Evolutionary conservation across 2,329 filamentous ascomycete species (phyloP).

Genomic region (Alternaria dauci): DNA sequence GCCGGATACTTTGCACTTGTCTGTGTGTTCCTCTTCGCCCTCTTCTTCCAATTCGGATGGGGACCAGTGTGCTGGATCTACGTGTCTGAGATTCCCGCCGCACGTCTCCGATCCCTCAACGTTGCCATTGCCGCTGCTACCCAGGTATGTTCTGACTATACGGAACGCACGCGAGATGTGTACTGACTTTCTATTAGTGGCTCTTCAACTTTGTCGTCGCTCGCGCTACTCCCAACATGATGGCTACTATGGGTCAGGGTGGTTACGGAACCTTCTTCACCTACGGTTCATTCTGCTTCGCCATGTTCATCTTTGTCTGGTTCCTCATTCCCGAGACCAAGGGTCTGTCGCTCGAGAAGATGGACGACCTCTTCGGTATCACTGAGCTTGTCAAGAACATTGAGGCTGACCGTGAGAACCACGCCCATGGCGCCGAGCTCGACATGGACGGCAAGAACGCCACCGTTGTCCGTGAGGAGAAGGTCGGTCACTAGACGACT

Average conservation of each 20-base stretch:
- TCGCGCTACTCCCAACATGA: conserved; percentile 72
- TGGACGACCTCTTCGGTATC: conserved; percentile 72
- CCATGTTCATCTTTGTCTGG: conserved; percentile 72
- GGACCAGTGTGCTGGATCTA: conserved; percentile 78
- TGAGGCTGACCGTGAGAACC: conserved; percentile 43
- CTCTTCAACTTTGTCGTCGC: conserved; percentile 79
- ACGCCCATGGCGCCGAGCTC: conserved; percentile 31
- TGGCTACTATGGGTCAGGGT: conserved; percentile 61
- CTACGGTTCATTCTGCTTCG: conserved; percentile 71
- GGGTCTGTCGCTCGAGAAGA: conserved; percentile 68
- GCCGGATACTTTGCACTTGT: conserved; percentile 75
- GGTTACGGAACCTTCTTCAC: conserved; percentile 72
- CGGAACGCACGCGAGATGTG: neutral
- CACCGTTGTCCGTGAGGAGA: conserved; percentile 32
- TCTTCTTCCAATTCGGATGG: conserved; percentile 69
- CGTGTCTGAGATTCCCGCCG: conserved; percentile 70
- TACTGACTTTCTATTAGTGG: conserved; percentile 61
- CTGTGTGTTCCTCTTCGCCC: conserved; percentile 76
- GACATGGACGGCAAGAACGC: conserved; percentile 43
- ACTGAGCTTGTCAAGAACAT: conserved; percentile 57
- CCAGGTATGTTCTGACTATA: neutral
- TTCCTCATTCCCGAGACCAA: conserved; percentile 78
- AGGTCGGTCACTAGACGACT: conserved; percentile 26
- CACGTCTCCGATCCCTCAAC: conserved; percentile 69
- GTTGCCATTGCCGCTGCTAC: conserved; percentile 70